phyloP scores from a whole-genome alignment of 805 yeast genomes.

The Wickerhamomyces bovis region DNA sequence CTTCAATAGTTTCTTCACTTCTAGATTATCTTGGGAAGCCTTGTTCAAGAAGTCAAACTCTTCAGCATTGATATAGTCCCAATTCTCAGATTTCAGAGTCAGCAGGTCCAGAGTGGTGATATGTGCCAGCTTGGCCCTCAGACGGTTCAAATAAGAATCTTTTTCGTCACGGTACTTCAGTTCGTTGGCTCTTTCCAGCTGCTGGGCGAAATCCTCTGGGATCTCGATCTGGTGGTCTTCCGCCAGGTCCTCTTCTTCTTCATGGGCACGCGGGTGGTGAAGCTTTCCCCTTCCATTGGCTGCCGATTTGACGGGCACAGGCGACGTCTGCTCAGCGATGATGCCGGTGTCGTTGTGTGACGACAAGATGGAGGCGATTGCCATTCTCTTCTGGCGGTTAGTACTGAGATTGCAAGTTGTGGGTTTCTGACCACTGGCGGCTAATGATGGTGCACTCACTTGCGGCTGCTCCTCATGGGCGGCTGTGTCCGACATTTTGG shows the following conservation, averaged over 20 bases:
- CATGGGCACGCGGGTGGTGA: background rate
- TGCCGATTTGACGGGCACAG: background rate
- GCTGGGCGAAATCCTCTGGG: slow-evolving; percentile 12
- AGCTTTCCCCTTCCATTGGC: background rate
- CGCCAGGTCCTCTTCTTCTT: background rate
- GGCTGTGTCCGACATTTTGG: background rate
- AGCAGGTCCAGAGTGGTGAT: slow-evolving; percentile 23
- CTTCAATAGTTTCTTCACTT: slow-evolving; percentile 23
- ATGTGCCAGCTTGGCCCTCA: slow-evolving; percentile 22
- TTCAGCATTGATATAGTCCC: slow-evolving; percentile 23
- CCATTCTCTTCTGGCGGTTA: background rate
- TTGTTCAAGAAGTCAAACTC: slow-evolving; percentile 22
- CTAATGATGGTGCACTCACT: background rate
- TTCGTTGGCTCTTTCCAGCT: slow-evolving; percentile 18
- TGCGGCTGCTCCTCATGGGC: background rate
- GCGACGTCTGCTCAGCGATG: background rate
- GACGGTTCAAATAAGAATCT: slow-evolving; percentile 17
- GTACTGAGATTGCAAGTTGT: background rate
- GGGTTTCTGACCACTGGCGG: background rate
- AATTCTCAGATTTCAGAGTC: slow-evolving; percentile 19
- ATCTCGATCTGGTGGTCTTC: background rate
- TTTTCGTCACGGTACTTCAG: slow-evolving; percentile 17
- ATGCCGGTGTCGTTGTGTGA: background rate
- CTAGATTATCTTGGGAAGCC: slow-evolving; percentile 21
- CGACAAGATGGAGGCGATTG: background rate